Evolutionary conservation across 2,329 filamentous ascomycete genomes (phyloP).

Genomic region (Didymella exigua): DNA sequence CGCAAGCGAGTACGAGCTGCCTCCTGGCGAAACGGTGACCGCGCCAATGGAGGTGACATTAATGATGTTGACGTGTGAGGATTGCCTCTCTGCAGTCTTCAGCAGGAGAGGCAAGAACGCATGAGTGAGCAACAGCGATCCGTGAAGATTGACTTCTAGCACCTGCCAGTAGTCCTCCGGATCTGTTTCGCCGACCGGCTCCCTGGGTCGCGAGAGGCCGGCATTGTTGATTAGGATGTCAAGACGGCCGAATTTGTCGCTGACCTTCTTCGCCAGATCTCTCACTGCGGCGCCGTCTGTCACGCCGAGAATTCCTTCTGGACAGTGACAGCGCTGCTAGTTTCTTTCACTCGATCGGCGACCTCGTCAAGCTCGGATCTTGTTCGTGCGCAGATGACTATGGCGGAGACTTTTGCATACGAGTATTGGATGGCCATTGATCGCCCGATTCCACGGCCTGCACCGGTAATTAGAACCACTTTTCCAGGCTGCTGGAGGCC

Average conservation of each 20-base stretch:
- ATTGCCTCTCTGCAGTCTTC: conserved; percentile 43
- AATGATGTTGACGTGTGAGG: conserved; percentile 44
- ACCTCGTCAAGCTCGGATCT: conserved; percentile 46
- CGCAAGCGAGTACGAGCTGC: conserved; percentile 52
- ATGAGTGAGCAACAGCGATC: conserved; percentile 54
- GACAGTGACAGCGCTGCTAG: conserved; percentile 51
- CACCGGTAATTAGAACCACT: conserved; percentile 61
- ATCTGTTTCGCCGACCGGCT: conserved; percentile 44
- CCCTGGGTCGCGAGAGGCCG: conserved; percentile 43
- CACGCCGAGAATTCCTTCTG: conserved; percentile 54
- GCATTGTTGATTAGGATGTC: conserved; percentile 59
- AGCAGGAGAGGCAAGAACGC: conserved; percentile 54
- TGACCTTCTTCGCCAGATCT: conserved; percentile 42
- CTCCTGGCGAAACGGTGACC: conserved; percentile 14
- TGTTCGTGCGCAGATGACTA: conserved; percentile 62
- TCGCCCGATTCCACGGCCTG: conserved; percentile 60
- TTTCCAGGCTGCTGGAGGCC: conserved; percentile 48
- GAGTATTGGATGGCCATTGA: conserved; percentile 63
- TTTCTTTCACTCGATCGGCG: conserved; percentile 43
- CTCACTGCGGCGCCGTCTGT: conserved; percentile 47
- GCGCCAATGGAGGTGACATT: conserved; percentile 56
- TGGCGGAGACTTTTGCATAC: conserved; percentile 57
- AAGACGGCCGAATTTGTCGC: conserved; percentile 34
- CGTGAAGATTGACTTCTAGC: conserved; percentile 58
- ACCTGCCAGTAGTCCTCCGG: conserved; percentile 51